Evolutionary conservation across 2,329 filamentous ascomycete genomes (phyloP).

Genomic region (Fusarium haematococcum): DNA sequence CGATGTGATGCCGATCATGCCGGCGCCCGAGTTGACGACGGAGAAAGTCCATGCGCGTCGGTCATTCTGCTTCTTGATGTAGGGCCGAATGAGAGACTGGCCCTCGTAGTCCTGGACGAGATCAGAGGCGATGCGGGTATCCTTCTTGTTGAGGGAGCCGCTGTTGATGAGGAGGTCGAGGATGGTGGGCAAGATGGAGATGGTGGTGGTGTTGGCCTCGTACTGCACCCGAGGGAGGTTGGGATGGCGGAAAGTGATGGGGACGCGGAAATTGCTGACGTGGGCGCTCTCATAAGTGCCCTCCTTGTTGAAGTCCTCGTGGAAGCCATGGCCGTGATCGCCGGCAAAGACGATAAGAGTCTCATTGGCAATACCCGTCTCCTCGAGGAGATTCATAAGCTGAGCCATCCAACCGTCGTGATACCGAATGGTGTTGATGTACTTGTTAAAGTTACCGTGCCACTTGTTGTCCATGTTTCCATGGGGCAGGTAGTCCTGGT

Average conservation of each 20-base stretch:
- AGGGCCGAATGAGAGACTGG: conserved; percentile 49
- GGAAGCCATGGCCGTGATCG: conserved; percentile 51
- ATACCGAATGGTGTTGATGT: conserved; percentile 49
- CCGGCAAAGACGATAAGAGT: conserved; percentile 51
- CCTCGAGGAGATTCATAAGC: conserved; percentile 48
- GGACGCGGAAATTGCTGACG: conserved; percentile 49
- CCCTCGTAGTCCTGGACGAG: conserved; percentile 50
- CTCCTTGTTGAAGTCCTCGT: conserved; percentile 47
- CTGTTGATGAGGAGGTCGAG: conserved; percentile 50
- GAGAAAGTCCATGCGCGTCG: conserved; percentile 50
- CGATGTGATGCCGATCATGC: conserved; percentile 48
- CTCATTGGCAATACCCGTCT: conserved; percentile 49
- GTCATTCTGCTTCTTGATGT: conserved; percentile 41
- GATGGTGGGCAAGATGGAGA: conserved; percentile 51
- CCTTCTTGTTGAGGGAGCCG: conserved; percentile 46
- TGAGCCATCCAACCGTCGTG: conserved; percentile 50
- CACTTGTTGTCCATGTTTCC: conserved; percentile 42
- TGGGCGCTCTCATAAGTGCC: conserved; percentile 50
- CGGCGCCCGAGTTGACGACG: conserved; percentile 50
- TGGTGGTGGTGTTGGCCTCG: conserved; percentile 47
- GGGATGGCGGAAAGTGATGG: conserved; percentile 49
- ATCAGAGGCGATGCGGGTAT: conserved; percentile 42
- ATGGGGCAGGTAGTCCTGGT: conserved; percentile 36
- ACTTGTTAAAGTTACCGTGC: conserved; percentile 48
- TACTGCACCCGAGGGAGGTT: conserved; percentile 48